Conservation (phyloP, 495 filamentous ascomycete species). For the Sphaerosporella brunnea region DNA sequence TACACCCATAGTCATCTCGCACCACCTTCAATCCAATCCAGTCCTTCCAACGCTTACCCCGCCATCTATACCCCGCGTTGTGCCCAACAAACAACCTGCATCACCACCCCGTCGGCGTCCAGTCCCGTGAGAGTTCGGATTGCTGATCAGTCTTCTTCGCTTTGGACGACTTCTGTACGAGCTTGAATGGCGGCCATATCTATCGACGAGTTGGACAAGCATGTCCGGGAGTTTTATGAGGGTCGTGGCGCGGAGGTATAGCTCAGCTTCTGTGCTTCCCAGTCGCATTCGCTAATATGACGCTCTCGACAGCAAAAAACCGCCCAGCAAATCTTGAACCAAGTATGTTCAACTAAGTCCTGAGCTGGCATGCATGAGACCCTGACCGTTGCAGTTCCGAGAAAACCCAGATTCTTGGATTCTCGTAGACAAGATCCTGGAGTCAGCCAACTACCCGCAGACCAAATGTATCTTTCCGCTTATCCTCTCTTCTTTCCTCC, state of each 20-base stretch:
- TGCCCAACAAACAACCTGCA: not conserved
- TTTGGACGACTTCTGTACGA: not conserved
- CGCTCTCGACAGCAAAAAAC: slow-evolving; percentile 79
- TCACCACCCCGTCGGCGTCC: not conserved
- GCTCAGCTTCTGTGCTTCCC: slow-evolving; percentile 6
- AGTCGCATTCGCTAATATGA: too few relatives aligned
- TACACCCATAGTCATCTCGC: not conserved
- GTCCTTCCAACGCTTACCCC: slow-evolving; percentile 12
- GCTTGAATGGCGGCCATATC: slow-evolving; percentile 31
- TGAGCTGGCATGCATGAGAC: not conserved
- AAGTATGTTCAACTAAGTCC: slow-evolving; percentile 39
- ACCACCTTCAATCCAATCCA: not conserved
- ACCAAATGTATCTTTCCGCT: slow-evolving; percentile 65
- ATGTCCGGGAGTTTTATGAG: slow-evolving; percentile 92
- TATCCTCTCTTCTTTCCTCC: slow-evolving; percentile 4
- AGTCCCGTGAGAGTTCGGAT: not conserved
- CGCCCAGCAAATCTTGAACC: slow-evolving; percentile 84
- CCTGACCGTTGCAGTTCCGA: slow-evolving; percentile 57
- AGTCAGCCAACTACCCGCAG: slow-evolving; percentile 74
- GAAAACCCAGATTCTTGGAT: slow-evolving; percentile 97
- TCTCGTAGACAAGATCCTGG: slow-evolving; percentile 85
- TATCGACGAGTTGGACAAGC: slow-evolving; percentile 85
- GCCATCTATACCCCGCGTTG: slow-evolving; percentile 15
- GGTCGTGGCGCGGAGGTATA: slow-evolving; percentile 78
- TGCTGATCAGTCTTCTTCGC: not conserved